Evolutionary conservation across 176 grass and related monocot species (phyloP).

Genomic region (Neostapfia colusana): DNA sequence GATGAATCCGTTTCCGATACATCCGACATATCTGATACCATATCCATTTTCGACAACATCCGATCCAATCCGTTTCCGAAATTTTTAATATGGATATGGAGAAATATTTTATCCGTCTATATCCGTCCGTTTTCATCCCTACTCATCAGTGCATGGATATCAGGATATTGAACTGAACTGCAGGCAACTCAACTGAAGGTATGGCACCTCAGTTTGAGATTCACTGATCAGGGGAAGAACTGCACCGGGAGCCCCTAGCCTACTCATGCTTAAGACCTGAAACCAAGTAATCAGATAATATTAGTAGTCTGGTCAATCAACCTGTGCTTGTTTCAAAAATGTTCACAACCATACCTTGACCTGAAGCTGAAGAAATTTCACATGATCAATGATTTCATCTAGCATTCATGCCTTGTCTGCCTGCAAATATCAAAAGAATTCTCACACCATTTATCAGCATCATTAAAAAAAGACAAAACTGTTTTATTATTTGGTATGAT

Average conservation of each 20-base stretch:
- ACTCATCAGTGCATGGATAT: conserved; percentile 11
- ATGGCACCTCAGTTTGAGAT: conserved; percentile 65
- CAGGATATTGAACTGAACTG: not conserved
- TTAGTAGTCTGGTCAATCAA: conserved; percentile 14
- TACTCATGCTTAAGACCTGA: conserved; percentile 92
- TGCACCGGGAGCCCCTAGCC: conserved; percentile 79
- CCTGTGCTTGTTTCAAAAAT: conserved; percentile 7
- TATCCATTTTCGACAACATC: too few relatives aligned
- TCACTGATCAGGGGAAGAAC: conserved; percentile 77
- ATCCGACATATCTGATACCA: too few relatives aligned
- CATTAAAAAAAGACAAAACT: not conserved
- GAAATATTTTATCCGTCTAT: too few relatives aligned
- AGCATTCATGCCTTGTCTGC: conserved; percentile 88
- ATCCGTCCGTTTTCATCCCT: too few relatives aligned
- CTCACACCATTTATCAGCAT: not conserved
- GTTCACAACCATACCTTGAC: conserved; percentile 60
- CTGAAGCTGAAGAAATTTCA: conserved; percentile 95
- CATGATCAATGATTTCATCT: conserved; percentile 90
- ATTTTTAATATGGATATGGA: too few relatives aligned
- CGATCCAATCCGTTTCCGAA: too few relatives aligned
- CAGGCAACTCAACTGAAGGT: not conserved
- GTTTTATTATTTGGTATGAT: not conserved
- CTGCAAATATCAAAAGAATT: conserved; percentile 45
- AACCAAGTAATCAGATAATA: conserved; percentile 30
- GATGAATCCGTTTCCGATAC: too few relatives aligned